A percentile compares a stretch with the other conserved stretches of the same genome.
phyloP scores from a whole-genome alignment of 2,329 filamentous ascomycete genomes.

The Verticillium longisporum region DNA sequence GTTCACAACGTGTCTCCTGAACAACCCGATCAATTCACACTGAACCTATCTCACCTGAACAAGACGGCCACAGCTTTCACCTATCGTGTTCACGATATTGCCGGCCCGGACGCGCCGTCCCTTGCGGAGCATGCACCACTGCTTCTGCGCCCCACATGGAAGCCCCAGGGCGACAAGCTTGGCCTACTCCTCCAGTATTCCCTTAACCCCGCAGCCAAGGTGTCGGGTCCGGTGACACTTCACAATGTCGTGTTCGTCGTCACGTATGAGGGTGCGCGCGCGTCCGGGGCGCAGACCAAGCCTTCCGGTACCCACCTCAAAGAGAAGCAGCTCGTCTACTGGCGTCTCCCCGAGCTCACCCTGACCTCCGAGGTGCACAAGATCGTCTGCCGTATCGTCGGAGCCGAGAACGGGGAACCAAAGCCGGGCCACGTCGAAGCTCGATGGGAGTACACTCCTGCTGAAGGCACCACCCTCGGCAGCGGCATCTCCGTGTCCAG shows the following conservation, averaged over 20 bases:
- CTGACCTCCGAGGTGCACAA: conserved; percentile 61
- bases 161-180: conserved; percentile 76
- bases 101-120: conserved; percentile 32
- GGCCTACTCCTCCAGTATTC: conserved; percentile 80
- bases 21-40: conserved; percentile 70
- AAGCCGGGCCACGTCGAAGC: conserved; percentile 75
- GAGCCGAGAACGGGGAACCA: conserved; percentile 64
- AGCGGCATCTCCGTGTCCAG: conserved; percentile 62
- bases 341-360: conserved; percentile 71
- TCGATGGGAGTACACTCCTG: conserved; percentile 60
- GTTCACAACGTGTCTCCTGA: conserved; percentile 61
- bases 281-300: conserved; percentile 67
- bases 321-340: conserved; percentile 72
- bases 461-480: conserved; percentile 35
- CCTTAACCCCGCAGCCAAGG: conserved; percentile 64
- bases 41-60: conserved; percentile 67
- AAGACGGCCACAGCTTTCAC: conserved; percentile 81
- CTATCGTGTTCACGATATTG: conserved; percentile 76
- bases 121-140: conserved; percentile 61
- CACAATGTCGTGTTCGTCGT: conserved; percentile 72
- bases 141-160: conserved; percentile 71
- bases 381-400: conserved; percentile 73
- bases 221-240: conserved; percentile 33
- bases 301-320: conserved; percentile 72
- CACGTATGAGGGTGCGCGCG: conserved; percentile 60